Evolutionary conservation across 768 basidiomycete genomes (phyloP).

Genomic region (Suillus ampliporus): DNA sequence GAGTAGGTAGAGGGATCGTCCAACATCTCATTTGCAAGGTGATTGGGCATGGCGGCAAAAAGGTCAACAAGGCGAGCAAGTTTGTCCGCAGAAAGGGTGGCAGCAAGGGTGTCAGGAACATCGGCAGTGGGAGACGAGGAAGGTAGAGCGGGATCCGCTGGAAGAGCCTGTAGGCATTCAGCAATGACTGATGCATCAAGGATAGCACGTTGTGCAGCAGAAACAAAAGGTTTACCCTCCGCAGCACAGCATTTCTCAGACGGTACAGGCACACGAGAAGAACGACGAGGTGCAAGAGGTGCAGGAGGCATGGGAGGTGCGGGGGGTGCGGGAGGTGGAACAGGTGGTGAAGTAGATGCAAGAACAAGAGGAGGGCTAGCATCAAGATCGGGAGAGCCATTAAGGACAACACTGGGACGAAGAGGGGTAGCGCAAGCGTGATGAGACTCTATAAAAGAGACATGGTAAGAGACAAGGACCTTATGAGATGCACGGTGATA

Average conservation of each 20-base stretch:
- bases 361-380: too few relatives aligned
- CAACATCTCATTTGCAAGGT: background rate
- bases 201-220: background rate
- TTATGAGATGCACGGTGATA: constrained; percentile 12
- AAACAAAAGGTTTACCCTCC: constrained; percentile 8
- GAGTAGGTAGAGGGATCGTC: constrained; percentile 22
- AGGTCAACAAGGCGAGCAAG: background rate
- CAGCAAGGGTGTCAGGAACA: too few relatives aligned
- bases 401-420: too few relatives aligned
- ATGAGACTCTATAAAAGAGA: constrained; percentile 25
- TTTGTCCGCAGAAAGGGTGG: background rate
- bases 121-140: too few relatives aligned
- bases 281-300: constrained; percentile 2
- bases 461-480: constrained; percentile 22
- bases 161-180: too few relatives aligned
- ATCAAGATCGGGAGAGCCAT: too few relatives aligned
- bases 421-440: too few relatives aligned
- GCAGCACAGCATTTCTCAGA: constrained; percentile 15
- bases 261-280: constrained; percentile 11
- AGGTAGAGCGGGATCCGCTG: too few relatives aligned
- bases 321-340: too few relatives aligned
- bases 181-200: too few relatives aligned
- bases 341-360: too few relatives aligned
- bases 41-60: background rate
- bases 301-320: too few relatives aligned